These are phyloP conservation scores for Pleurotus eryngii DNA, from an alignment of 768 basidiomycete genomes.

Conservation along the genomic window DNA sequence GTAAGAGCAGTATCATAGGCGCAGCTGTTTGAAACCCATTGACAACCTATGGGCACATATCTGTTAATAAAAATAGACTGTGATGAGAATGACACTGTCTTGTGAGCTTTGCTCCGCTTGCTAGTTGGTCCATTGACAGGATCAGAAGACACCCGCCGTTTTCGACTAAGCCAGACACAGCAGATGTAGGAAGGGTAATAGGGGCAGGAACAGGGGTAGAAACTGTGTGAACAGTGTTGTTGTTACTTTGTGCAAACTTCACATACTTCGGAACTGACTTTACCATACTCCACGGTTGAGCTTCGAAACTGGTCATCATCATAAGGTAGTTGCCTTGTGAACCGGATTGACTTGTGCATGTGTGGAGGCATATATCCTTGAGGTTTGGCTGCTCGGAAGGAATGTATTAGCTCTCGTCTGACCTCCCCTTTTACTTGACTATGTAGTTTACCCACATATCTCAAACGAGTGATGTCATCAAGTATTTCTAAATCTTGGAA, in stretches of 20 bases:
- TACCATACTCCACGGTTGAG: neutral
- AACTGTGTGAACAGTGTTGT: no score
- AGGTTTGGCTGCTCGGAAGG: conserved; percentile 1
- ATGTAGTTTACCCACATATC: conserved; percentile 6
- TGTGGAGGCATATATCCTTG: conserved; percentile 3
- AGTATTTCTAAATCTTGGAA: conserved; percentile 18
- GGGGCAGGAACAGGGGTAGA: no score
- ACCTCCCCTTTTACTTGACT: neutral
- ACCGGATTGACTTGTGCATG: neutral
- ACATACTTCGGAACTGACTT: neutral
- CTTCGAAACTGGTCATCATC: neutral
- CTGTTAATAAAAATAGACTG: neutral
- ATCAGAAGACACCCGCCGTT: no score
- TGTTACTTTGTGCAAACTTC: no score
- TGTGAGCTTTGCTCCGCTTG: no score
- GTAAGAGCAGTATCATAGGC: conserved; percentile 25
- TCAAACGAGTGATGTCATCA: conserved; percentile 17
- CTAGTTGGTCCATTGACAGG: no score
- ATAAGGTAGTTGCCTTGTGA: conserved; percentile 9
- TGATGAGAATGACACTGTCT: no score
- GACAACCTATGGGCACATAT: conserved; percentile 7
- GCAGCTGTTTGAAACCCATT: conserved; percentile 25
- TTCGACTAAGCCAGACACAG: no score
- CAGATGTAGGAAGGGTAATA: no score
- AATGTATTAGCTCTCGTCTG: neutral